These are phyloP conservation scores for Pisolithus thermaeus DNA, from an alignment of 1,284 basidiomycete species.

Conservation along the genomic window DNA sequence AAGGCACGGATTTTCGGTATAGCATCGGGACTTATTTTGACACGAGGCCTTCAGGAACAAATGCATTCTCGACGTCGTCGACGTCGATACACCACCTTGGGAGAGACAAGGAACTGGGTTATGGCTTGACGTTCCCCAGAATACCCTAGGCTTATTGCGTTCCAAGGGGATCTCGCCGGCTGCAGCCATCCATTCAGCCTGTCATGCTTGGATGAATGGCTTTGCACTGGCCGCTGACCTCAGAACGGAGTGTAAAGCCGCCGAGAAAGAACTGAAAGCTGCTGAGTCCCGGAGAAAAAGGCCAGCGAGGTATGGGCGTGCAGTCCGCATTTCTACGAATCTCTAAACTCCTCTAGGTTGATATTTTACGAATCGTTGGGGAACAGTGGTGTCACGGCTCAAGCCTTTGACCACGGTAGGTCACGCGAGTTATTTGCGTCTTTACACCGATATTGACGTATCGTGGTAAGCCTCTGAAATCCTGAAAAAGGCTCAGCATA, in stretches of 20 bases:
- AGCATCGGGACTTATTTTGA: background rate
- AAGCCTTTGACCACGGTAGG: slow-evolving; percentile 79
- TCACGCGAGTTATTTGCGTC: background rate
- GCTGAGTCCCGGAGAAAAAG: slow-evolving; percentile 59
- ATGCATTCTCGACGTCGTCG: slow-evolving; percentile 73
- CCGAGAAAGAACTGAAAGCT: slow-evolving; percentile 73
- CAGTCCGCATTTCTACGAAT: background rate
- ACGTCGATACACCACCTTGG: slow-evolving; percentile 77
- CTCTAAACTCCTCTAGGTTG: slow-evolving; percentile 41
- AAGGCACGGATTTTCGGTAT: slow-evolving; percentile 34
- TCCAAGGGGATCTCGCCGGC: slow-evolving; percentile 58
- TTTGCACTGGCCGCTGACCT: slow-evolving; percentile 70
- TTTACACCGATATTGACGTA: background rate
- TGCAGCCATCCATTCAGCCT: slow-evolving; percentile 80
- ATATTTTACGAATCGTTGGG: slow-evolving; percentile 80
- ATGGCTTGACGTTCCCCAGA: slow-evolving; percentile 79
- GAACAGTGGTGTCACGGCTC: slow-evolving; percentile 67
- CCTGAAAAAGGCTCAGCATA: slow-evolving; percentile 56
- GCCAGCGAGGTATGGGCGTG: slow-evolving; percentile 56
- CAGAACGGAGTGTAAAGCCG: slow-evolving; percentile 81
- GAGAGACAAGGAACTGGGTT: slow-evolving; percentile 72
- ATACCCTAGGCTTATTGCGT: slow-evolving; percentile 48
- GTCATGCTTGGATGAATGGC: slow-evolving; percentile 79
- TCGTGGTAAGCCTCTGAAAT: slow-evolving; percentile 33
- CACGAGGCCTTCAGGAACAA: slow-evolving; percentile 41